A percentile compares a stretch with the other conserved stretches of the same genome.
Conservation (phyloP, 176 grass and related monocot species). For the Oryza meyeriana region DNA sequence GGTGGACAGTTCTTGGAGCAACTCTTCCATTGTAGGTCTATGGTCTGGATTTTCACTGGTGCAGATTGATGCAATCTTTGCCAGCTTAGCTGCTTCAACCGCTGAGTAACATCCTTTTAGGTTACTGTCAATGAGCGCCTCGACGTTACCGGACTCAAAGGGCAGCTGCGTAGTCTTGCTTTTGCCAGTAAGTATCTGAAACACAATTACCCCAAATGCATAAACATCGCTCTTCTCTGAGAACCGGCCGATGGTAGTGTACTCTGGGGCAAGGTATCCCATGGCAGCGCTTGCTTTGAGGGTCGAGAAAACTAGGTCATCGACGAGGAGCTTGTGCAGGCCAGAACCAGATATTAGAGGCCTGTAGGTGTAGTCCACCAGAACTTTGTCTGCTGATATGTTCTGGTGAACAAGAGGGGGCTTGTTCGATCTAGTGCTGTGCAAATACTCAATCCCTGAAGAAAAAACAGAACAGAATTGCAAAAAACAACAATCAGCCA, state of each 20-base stretch:
- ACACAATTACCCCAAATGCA: conserved; percentile 77
- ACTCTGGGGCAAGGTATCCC: conserved; percentile 96
- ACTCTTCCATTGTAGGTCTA: conserved; percentile 58
- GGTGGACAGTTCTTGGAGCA: conserved; percentile 55
- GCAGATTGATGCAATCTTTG: conserved; percentile 46
- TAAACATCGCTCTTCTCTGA: conserved; percentile 90
- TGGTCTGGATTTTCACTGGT: conserved; percentile 60
- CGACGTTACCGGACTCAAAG: conserved; percentile 15
- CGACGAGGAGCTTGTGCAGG: conserved; percentile 80
- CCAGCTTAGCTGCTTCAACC: conserved; percentile 53
- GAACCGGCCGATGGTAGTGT: conserved; percentile 72
- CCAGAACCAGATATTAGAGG: conserved; percentile 72
- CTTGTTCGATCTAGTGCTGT: conserved; percentile 60
- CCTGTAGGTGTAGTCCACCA: conserved; percentile 69
- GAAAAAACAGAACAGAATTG: not conserved
- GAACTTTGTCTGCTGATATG: conserved; percentile 72
- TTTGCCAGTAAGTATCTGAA: conserved; percentile 71
- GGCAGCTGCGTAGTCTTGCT: conserved; percentile 45
- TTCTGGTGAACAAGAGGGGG: conserved; percentile 76
- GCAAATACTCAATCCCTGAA: conserved; percentile 79
- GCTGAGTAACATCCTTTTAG: conserved; percentile 59
- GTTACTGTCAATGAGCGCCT: conserved; percentile 71
- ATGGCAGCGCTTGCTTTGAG: conserved; percentile 95
- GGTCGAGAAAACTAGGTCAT: conserved; percentile 79
- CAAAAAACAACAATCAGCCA: not conserved